A percentile compares a stretch with the other conserved stretches of the same genome.
Conservation (phyloP, 495 filamentous ascomycete genomes). For the Zalerion maritima region DNA sequence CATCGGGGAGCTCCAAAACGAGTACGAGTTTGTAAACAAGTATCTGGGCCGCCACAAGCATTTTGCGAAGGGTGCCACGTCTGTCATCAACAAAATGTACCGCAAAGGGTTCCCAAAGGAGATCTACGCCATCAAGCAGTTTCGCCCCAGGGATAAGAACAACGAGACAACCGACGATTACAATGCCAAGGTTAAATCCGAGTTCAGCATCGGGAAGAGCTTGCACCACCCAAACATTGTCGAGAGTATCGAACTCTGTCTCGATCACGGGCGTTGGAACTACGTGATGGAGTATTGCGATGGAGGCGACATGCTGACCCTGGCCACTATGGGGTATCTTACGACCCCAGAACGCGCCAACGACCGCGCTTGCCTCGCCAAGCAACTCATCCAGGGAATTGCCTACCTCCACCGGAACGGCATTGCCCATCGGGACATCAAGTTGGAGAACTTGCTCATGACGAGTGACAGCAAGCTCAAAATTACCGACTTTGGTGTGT, state of each 20-base stretch:
- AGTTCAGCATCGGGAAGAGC: constrained; percentile 64
- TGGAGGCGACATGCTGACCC: constrained; percentile 53
- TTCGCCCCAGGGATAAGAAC: constrained; percentile 44
- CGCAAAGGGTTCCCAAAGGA: constrained; percentile 37
- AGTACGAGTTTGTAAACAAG: constrained; percentile 44
- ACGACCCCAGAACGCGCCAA: constrained; percentile 41
- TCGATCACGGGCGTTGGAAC: constrained; percentile 51
- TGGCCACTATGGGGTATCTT: constrained; percentile 52
- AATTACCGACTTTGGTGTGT: constrained; percentile 69
- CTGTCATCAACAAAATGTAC: constrained; percentile 55
- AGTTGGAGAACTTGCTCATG: constrained; percentile 64
- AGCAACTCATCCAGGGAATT: constrained; percentile 59
- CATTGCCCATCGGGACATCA: constrained; percentile 71
- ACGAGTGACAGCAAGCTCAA: constrained; percentile 55
- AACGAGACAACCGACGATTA: constrained; percentile 51
- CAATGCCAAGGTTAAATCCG: constrained; percentile 64
- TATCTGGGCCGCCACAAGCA: constrained; percentile 45
- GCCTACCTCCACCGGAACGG: constrained; percentile 55
- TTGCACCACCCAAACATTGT: constrained; percentile 69
- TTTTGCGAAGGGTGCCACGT: constrained; percentile 58
- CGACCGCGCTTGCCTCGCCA: constrained; percentile 65
- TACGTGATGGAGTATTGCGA: constrained; percentile 79
- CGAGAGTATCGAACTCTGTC: constrained; percentile 54
- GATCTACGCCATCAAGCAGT: constrained; percentile 65
- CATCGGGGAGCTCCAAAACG: constrained; percentile 40